Evolutionary conservation across 1,284 basidiomycete species (phyloP).

Genomic region (Puccinia coronata): DNA sequence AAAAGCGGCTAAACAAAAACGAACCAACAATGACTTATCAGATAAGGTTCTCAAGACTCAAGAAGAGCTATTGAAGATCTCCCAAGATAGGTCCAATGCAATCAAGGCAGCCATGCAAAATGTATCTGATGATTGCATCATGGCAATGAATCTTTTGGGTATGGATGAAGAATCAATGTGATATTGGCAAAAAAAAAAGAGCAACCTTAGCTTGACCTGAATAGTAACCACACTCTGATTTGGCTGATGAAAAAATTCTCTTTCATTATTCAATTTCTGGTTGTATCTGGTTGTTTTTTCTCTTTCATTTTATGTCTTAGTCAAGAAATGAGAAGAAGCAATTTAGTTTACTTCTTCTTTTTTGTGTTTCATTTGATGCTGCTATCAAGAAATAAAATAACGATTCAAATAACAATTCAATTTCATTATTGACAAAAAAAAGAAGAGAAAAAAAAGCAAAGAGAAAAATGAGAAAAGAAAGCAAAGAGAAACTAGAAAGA

Average conservation of each 20-base stretch:
- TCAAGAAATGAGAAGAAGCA: too few species aligned
- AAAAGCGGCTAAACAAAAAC: neutral
- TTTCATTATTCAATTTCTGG: neutral
- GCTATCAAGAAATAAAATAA: too few species aligned
- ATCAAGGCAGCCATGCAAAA: neutral
- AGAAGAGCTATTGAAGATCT: too few species aligned
- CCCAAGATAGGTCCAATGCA: neutral
- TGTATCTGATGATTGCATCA: neutral
- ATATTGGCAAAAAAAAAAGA: conserved; percentile 5
- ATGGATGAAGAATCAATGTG: neutral
- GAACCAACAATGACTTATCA: neutral
- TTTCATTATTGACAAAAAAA: too few species aligned
- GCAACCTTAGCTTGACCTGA: neutral
- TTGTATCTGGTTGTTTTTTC: too few species aligned
- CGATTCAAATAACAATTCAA: too few species aligned
- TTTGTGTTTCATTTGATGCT: too few species aligned
- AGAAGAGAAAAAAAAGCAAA: too few species aligned
- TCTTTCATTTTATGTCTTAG: too few species aligned
- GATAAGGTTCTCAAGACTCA: neutral
- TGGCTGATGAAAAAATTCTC: neutral
- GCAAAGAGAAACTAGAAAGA: too few species aligned
- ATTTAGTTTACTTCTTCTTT: too few species aligned
- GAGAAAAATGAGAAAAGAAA: too few species aligned
- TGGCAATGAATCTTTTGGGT: neutral
- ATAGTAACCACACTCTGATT: neutral